Conservation (phyloP, 2,329 filamentous ascomycete genomes). For the Aspergillus fructus region DNA sequence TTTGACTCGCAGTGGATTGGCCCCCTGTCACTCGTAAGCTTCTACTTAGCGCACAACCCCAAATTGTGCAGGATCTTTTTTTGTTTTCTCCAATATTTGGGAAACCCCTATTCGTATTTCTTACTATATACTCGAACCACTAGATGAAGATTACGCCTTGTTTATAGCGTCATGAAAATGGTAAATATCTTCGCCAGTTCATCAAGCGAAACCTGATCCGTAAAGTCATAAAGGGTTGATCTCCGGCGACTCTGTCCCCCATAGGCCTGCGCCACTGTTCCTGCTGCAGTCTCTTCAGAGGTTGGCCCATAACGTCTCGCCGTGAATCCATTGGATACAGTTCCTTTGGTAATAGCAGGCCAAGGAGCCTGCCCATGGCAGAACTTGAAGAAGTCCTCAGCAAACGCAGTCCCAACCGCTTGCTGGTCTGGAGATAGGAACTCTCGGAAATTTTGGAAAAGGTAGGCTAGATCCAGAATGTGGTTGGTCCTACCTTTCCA, state of each 20-base stretch:
- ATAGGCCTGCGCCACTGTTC: constrained; percentile 17
- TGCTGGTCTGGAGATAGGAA: constrained; percentile 34
- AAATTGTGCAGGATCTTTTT: too few species aligned
- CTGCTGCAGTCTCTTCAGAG: background rate
- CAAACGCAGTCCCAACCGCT: constrained; percentile 33
- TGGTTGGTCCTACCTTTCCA: constrained; percentile 43
- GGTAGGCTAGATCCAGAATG: constrained; percentile 46
- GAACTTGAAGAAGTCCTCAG: constrained; percentile 40
- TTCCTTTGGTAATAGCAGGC: constrained; percentile 21
- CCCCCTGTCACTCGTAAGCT: too few species aligned
- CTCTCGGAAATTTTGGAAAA: constrained; percentile 50
- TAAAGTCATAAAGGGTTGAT: constrained; percentile 24
- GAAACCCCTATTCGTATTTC: too few species aligned
- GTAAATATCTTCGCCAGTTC: constrained; percentile 21
- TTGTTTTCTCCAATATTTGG: too few species aligned
- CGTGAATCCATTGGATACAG: constrained; percentile 21
- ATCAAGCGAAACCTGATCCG: constrained; percentile 23
- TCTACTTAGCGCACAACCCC: too few species aligned
- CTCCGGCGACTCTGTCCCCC: constrained; percentile 25
- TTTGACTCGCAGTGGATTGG: too few species aligned
- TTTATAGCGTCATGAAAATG: constrained; percentile 12
- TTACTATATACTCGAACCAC: too few species aligned
- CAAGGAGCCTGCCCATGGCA: constrained; percentile 37
- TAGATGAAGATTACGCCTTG: background rate
- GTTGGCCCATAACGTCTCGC: constrained; percentile 30